Evolutionary conservation across 495 filamentous ascomycete species (phyloP), one percentile per base, ranked within the genome.

Genomic region (Penicillium manginii): DNA sequence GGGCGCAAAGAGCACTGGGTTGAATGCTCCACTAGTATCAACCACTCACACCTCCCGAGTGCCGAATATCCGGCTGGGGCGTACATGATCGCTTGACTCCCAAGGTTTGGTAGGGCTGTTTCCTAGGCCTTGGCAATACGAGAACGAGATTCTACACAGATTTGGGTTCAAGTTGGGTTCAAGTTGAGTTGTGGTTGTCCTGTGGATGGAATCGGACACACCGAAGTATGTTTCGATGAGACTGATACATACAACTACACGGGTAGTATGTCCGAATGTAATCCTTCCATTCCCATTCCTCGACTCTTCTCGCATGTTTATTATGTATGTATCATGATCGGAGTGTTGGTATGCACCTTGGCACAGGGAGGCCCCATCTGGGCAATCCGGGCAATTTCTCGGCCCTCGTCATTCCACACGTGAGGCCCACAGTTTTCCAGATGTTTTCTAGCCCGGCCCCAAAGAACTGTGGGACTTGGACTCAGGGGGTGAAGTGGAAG

Each of bases 361-460:
- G 35, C 35, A n/a, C 15, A 45, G 17, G 40, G 40, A 18, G 43
- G 43, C 43, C 23, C 23, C 5, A 11, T 17, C 60, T 57, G 50
- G 50, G 53, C 26, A 29, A 29, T 29, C 26, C 26, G 21, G 45
- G 45, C 45, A 47, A 47, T 47, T n/a, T 17, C 60, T 57, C 45
- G 50, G 53, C 61, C 31, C 52, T 60, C 52, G 49, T 60, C 59
- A 64, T 66, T 50, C 47, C 51, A 56, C 61, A 64, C 58, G 59
- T 52, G 58, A 59, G 57, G 18, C 39, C 50, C 53, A 40, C 61
- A 53, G 5, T 47, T 54, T 67, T 67, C 60, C 60, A 72, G 49
- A 67, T 58, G 63, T 60, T 50, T 66, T 67, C 66, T 59, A 61
- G 45, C 47, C 45, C 39, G 1, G n/a, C n/a, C 7, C 17, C 40